Percentiles rank a stretch among this genome's conserved stretches.
phyloP scores from a whole-genome alignment of 148 eudicot species.

The Nyssa sinensis region DNA sequence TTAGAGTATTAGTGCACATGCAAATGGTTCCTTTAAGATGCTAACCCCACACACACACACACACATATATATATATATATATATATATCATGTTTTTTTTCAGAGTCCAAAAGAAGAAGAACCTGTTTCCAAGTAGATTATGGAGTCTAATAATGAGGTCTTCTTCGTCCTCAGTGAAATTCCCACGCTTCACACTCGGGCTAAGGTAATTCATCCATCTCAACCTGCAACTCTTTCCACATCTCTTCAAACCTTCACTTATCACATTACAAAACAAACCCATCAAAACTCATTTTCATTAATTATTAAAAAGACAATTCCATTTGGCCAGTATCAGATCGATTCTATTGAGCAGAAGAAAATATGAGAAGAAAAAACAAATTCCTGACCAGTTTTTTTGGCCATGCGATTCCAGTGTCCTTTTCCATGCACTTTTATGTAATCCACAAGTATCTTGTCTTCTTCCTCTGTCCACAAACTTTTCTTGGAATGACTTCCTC shows the following conservation, averaged over 20 bases:
- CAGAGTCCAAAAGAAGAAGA: not conserved
- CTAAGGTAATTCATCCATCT: not conserved
- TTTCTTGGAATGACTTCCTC: not conserved
- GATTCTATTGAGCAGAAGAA: too few relatives aligned
- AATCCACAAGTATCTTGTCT: not conserved
- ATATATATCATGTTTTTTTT: too few relatives aligned
- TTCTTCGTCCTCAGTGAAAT: not conserved
- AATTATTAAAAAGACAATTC: too few relatives aligned
- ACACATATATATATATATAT: too few relatives aligned
- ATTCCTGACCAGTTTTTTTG: not conserved
- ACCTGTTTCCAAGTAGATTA: not conserved
- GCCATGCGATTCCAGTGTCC: not conserved
- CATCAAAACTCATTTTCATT: too few relatives aligned
- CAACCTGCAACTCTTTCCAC: not conserved
- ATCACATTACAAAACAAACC: too few relatives aligned
- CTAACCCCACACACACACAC: too few relatives aligned
- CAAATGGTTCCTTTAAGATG: too few relatives aligned
- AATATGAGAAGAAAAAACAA: too few relatives aligned
- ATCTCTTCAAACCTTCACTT: too few relatives aligned
- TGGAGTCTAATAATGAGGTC: not conserved
- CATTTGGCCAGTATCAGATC: too few relatives aligned
- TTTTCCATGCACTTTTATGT: not conserved
- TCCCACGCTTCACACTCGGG: not conserved
- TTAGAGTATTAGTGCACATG: too few relatives aligned
- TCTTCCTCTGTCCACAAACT: not conserved